Base-by-base conservation (phyloP, 1,139 yeast species). In the Taphrina communis region DNA sequence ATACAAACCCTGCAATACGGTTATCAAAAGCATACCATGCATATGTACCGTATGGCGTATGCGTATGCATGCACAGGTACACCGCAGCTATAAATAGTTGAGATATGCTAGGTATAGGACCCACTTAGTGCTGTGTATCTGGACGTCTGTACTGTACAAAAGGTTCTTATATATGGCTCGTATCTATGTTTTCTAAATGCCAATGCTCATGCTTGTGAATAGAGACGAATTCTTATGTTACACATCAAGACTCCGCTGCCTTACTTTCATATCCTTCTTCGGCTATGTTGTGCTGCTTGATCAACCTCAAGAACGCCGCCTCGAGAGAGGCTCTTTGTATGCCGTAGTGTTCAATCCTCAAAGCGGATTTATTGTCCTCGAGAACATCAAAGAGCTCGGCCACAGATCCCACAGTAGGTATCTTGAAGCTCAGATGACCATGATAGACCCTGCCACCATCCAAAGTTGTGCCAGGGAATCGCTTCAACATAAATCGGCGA, bases 281-380 rank as follows among this genome's bases (percentile, higher is more conserved):
- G n/a, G 58, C 61, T 19, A 72, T 68, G 41, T 72, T 63, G 67
- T 72, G 70, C 35, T 69, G 69, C n/a, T 77, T 75, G 11, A 78
- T 78, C 68, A 78, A 77, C 25, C 73, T 73, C 69, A 78, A 72
- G 68, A 78, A 78, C 25, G 78, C 80, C 68, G 78, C 79, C 71
- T 78, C 80, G 46, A 78, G 70, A 19, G 79, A 75, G 1, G 80
- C 75, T 41, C 75, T 76, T 8, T 76, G 71, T 0, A 78, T 76
- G 0, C 79, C 72, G 69, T 77, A 78, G n/a, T 76, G 73, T 63
- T 75, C 75, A 42, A 78, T 73, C 6, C 76, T 77, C 61, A 75
- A 66, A 12, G 70, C 67, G 0, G 65, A 69, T 61, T 76, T 76
- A 57, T 73, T 70, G 21, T 67, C 67, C 67, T 78, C 80, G 35